Conservation (phyloP, 306 rosid species). For the Quercus agrifolia region DNA sequence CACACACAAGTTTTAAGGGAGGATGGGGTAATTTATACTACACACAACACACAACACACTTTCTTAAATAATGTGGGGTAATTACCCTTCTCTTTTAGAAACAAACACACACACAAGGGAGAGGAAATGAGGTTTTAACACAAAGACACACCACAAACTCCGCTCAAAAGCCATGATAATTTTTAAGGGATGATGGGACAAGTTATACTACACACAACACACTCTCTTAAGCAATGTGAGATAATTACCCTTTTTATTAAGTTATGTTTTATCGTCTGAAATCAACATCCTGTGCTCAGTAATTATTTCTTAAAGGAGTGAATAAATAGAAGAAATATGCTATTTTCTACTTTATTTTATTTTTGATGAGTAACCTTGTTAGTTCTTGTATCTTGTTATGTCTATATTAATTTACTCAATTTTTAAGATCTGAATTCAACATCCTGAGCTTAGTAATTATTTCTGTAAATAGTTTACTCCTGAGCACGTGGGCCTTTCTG, state of each 20-base stretch:
- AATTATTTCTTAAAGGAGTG: background rate
- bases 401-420: background rate
- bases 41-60: no score
- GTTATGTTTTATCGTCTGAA: no score
- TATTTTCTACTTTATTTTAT: background rate
- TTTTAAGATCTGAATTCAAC: background rate
- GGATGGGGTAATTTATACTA: rapidly evolving
- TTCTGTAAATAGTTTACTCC: background rate
- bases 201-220: no score
- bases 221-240: no score
- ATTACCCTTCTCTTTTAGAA: no score
- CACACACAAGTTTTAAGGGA: no score
- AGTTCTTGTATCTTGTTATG: background rate
- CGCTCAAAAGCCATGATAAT: rapidly evolving
- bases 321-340: background rate
- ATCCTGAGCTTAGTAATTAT: background rate
- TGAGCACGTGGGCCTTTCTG: background rate
- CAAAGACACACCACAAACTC: no score
- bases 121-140: no score
- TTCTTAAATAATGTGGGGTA: no score
- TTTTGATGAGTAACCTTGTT: background rate
- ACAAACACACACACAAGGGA: no score
- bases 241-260: no score
- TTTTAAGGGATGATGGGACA: rapidly evolving
- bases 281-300: no score